Evolutionary conservation across 139 green algal species (phyloP).

Genomic region (Raphidocelis subcapitata): DNA sequence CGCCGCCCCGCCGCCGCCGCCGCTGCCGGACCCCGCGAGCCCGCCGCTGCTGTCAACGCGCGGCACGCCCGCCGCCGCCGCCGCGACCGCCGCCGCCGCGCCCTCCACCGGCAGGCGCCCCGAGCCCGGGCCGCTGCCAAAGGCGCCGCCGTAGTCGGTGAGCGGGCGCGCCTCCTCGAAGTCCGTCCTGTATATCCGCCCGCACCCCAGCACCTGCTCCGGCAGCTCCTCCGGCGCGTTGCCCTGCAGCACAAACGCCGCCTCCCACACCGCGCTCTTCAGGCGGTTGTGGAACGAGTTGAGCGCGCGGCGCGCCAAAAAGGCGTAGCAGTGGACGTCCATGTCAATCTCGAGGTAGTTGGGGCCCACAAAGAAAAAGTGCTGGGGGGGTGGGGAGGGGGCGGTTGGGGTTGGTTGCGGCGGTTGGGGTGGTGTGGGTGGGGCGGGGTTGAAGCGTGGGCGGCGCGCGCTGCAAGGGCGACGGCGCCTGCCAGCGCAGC

Average conservation of each 20-base stretch:
- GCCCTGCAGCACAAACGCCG: conserved; percentile 80
- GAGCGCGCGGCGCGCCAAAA: conserved; percentile 72
- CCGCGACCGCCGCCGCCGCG: too few relatives aligned
- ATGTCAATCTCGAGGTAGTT: conserved; percentile 83
- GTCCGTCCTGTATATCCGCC: conserved; percentile 56
- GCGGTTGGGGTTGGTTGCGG: neutral
- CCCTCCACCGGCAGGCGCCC: too few relatives aligned
- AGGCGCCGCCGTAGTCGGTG: too few relatives aligned
- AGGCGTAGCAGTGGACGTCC: conserved; percentile 86
- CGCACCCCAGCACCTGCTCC: conserved; percentile 69
- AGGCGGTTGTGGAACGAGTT: conserved; percentile 49
- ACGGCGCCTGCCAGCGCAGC: too few relatives aligned
- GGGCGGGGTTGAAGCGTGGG: too few relatives aligned
- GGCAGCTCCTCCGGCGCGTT: conserved; percentile 82
- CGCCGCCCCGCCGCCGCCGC: too few relatives aligned
- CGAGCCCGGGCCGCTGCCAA: too few relatives aligned
- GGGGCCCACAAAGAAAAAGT: conserved; percentile 50
- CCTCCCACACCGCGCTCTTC: conserved; percentile 70
- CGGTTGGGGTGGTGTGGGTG: neutral
- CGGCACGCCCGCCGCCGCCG: too few relatives aligned
- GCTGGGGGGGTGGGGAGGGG: conserved; percentile 54
- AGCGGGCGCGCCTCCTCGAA: conserved; percentile 20
- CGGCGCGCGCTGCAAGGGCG: neutral
- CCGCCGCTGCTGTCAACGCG: too few relatives aligned
- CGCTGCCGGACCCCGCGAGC: too few relatives aligned